A percentile compares a stretch with the other conserved stretches of the same genome.
Evolutionary conservation across 139 green algal species (phyloP).

Genomic region (Chlorella sp.): DNA sequence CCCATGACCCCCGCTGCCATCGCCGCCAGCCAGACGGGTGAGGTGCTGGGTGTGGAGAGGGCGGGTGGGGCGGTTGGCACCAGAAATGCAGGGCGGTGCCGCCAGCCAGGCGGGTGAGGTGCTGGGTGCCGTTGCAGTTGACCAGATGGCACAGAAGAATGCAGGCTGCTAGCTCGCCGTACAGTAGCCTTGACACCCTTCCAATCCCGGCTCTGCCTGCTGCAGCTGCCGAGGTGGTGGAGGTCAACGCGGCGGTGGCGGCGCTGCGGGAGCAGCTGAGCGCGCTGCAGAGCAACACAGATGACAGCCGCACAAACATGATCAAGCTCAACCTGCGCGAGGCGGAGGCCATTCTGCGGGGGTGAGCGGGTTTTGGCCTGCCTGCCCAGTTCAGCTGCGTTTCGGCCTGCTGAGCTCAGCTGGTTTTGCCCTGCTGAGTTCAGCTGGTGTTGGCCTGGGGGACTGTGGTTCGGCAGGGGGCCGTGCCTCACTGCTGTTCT

Average conservation of each 20-base stretch:
- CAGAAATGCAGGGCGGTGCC: too few species aligned
- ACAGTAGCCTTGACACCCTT: neutral
- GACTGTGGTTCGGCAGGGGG: too few species aligned
- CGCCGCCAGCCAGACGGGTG: constrained; percentile 61
- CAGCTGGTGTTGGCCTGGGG: too few species aligned
- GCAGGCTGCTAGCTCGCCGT: neutral
- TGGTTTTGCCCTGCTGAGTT: too few species aligned
- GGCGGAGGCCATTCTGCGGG: constrained; percentile 56
- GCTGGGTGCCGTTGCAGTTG: too few species aligned
- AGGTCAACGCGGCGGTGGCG: constrained; percentile 64
- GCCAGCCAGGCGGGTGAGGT: too few species aligned
- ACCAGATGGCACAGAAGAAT: too few species aligned
- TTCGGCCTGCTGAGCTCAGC: too few species aligned
- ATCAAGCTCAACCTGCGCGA: constrained; percentile 70
- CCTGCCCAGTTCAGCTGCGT: too few species aligned
- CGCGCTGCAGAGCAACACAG: constrained; percentile 58
- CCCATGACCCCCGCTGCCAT: constrained; percentile 48
- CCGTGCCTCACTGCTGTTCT: too few species aligned
- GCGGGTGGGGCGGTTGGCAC: neutral
- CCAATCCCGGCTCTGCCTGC: neutral
- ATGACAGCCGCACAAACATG: constrained; percentile 51
- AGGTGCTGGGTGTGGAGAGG: too few species aligned
- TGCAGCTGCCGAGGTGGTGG: constrained; percentile 68
- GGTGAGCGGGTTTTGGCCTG: neutral
- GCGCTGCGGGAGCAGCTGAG: constrained; percentile 57